Conservation (phyloP, 768 basidiomycete species). For the Podaxis sp. region DNA sequence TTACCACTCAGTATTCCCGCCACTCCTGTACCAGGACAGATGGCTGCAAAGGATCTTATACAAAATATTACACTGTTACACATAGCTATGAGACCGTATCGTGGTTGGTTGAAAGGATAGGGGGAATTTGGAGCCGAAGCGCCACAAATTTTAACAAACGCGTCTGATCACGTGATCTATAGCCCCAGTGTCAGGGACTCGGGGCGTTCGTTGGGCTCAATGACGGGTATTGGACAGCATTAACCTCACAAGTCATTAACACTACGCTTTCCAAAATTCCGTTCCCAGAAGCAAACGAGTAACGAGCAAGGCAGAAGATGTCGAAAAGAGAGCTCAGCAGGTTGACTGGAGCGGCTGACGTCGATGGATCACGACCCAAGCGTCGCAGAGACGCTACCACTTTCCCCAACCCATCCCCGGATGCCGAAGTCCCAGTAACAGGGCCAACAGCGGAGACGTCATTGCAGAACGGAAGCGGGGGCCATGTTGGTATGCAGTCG, state of each 20-base stretch:
- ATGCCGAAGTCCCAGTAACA: conserved; percentile 40
- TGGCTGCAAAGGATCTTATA: conserved; percentile 46
- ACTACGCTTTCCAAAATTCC: background rate
- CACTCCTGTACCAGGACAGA: conserved; percentile 21
- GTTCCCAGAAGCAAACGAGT: background rate
- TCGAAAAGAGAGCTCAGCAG: conserved; percentile 41
- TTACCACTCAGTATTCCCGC: conserved; percentile 13
- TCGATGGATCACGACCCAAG: conserved; percentile 43
- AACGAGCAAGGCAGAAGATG: conserved; percentile 24
- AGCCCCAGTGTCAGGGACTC: background rate
- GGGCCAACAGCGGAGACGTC: conserved; percentile 29
- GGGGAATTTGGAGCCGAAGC: background rate
- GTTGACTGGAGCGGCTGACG: conserved; percentile 31
- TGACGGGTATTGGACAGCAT: conserved; percentile 12
- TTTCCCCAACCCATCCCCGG: conserved; percentile 32
- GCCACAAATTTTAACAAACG: conserved; percentile 20
- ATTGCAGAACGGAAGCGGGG: conserved; percentile 20
- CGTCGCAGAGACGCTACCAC: conserved; percentile 40
- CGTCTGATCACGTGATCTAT: conserved; percentile 14
- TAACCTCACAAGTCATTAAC: background rate
- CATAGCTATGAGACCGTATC: background rate
- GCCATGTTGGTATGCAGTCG: conserved; percentile 31
- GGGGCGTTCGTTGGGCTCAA: conserved; percentile 2
- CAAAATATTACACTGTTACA: background rate
- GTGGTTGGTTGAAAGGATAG: background rate